phyloP scores from a whole-genome alignment of 2,329 filamentous ascomycete species.

The Alternaria sp. region DNA sequence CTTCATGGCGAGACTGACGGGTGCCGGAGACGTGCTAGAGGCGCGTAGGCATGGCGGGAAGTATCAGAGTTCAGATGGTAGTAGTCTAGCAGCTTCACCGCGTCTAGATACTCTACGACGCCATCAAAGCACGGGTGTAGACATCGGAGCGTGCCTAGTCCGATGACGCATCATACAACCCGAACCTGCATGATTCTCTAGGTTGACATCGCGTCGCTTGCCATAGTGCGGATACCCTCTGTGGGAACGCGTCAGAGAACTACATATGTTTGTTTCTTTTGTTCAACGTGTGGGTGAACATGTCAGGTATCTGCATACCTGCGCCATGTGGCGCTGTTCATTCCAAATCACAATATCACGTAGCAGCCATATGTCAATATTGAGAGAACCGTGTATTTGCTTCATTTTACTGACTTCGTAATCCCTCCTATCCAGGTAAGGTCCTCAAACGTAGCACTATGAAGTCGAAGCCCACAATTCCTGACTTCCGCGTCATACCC shows the following conservation, averaged over 20 bases:
- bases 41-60: neutral
- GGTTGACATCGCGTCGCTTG: neutral
- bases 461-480: too few species aligned
- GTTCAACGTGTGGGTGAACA: neutral
- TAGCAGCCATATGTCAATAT: neutral
- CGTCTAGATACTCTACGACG: neutral
- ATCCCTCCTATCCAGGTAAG: neutral
- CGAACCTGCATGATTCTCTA: neutral
- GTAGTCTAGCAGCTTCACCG: neutral
- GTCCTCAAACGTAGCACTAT: neutral
- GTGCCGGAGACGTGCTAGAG: neutral
- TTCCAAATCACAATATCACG: neutral
- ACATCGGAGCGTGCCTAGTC: neutral
- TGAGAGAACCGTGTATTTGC: neutral
- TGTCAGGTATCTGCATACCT: neutral
- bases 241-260: neutral
- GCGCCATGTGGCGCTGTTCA: neutral
- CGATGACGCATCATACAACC: slow-evolving; percentile 1
- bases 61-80: neutral
- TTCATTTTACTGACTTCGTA: neutral
- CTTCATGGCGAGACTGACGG: slow-evolving; percentile 1
- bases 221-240: neutral
- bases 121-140: slow-evolving; percentile 2
- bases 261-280: neutral
- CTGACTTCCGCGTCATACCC: too few species aligned